A percentile compares a stretch with the other conserved stretches of the same genome.
Conservation (phyloP, 1,284 basidiomycete genomes). For the Cutaneotrichosporon mucoides region DNA sequence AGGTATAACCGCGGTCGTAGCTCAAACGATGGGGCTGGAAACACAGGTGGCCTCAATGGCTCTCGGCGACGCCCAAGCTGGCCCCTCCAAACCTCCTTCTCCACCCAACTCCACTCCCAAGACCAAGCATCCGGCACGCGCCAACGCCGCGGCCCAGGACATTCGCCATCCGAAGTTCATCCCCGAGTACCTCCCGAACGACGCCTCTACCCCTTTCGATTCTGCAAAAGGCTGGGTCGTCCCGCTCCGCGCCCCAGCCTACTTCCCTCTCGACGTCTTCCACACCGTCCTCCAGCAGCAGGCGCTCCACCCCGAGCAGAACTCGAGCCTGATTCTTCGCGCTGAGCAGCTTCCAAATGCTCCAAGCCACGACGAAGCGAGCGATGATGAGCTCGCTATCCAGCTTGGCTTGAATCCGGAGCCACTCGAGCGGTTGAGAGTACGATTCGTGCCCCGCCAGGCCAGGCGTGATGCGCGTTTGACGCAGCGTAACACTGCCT, state of each 20-base stretch:
- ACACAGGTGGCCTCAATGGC: conserved; percentile 60
- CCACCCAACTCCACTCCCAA: neutral
- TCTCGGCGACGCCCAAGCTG: too few species aligned
- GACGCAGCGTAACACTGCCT: conserved; percentile 24
- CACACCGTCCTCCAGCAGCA: conserved; percentile 34
- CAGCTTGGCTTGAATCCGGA: neutral
- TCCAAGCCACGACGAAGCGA: neutral
- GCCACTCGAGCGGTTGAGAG: conserved; percentile 7
- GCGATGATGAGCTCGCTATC: conserved; percentile 6
- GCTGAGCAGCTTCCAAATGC: conserved; percentile 28
- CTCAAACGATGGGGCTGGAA: too few species aligned
- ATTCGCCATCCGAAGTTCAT: conserved; percentile 19
- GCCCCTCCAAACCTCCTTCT: too few species aligned
- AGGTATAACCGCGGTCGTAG: too few species aligned
- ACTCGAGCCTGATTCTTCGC: conserved; percentile 43
- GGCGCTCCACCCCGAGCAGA: conserved; percentile 45
- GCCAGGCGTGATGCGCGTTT: conserved; percentile 38
- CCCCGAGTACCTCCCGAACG: conserved; percentile 14
- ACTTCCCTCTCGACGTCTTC: conserved; percentile 36
- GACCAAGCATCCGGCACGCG: neutral
- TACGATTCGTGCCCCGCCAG: conserved; percentile 42
- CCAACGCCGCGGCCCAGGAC: neutral
- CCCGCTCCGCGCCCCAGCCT: conserved; percentile 26
- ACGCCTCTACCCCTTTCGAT: conserved; percentile 1
- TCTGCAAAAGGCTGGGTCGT: conserved; percentile 18